phyloP scores from a whole-genome alignment of 2,329 filamentous ascomycete species.

The Escovopsis sp. region DNA sequence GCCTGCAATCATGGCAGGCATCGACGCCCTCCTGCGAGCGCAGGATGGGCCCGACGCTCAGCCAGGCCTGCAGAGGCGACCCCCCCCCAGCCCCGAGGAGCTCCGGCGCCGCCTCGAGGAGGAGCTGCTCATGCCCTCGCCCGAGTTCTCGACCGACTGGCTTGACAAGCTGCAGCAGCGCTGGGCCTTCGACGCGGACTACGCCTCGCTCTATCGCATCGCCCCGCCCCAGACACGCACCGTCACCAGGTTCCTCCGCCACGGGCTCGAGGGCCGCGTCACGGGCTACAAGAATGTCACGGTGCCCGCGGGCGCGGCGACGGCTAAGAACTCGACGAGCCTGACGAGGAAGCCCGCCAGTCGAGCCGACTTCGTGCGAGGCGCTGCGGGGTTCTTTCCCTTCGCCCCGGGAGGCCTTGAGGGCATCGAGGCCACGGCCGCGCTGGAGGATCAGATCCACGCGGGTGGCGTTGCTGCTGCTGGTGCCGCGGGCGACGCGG shows the following conservation, averaged over 20 bases:
- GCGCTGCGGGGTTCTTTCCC: constrained; percentile 84
- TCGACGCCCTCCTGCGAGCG: constrained; percentile 19
- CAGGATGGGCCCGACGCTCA: constrained; percentile 10
- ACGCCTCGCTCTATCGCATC: constrained; percentile 71
- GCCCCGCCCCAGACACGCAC: constrained; percentile 86
- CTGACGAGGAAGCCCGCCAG: constrained; percentile 72
- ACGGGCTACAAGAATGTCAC: constrained; percentile 92
- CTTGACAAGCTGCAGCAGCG: constrained; percentile 75
- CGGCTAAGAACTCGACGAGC: constrained; percentile 89
- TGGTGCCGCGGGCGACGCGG: constrained; percentile 26
- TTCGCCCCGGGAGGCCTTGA: constrained; percentile 87
- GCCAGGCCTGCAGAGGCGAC: constrained; percentile 5
- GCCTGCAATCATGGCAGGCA: constrained; percentile 16
- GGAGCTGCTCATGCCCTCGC: constrained; percentile 65
- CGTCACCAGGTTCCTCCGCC: constrained; percentile 81
- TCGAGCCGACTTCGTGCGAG: constrained; percentile 80
- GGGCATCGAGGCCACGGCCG: constrained; percentile 69
- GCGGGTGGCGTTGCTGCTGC: constrained; percentile 32
- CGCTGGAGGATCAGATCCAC: constrained; percentile 61
- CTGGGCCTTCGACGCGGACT: constrained; percentile 72
- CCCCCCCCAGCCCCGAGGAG: constrained; percentile 34
- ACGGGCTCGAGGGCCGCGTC: constrained; percentile 82
- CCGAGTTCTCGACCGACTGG: constrained; percentile 70
- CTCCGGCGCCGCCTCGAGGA: constrained; percentile 58
- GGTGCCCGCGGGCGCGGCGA: constrained; percentile 73